A percentile compares a stretch with the other conserved stretches of the same genome.
phyloP scores from a whole-genome alignment of 495 filamentous ascomycete genomes.

The Penicillium fimorum region DNA sequence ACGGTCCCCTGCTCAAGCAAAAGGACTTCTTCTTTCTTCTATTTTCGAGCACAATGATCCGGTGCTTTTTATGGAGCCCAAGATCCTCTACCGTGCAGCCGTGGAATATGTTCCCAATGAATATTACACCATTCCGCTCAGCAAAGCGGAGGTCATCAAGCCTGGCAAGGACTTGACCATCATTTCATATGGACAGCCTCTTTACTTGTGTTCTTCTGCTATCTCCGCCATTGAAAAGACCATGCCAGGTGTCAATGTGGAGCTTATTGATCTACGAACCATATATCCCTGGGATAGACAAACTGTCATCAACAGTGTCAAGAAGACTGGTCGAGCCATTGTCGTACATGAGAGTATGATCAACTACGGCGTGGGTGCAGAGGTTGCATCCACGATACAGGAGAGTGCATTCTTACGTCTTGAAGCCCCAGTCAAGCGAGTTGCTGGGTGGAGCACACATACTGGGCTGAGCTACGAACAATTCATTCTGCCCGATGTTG shows the following conservation, averaged over 20 bases:
- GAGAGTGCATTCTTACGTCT: conserved; percentile 82
- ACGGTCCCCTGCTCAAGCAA: conserved; percentile 85
- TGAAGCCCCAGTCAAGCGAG: conserved; percentile 87
- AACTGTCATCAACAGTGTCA: conserved; percentile 77
- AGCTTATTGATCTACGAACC: conserved; percentile 89
- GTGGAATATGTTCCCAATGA: conserved; percentile 90
- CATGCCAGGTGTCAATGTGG: conserved; percentile 67
- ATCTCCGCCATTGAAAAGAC: conserved; percentile 79
- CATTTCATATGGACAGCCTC: conserved; percentile 86
- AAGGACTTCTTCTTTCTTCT: conserved; percentile 77
- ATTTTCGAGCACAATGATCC: conserved; percentile 85
- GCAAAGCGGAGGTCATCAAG: conserved; percentile 85
- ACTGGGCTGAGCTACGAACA: conserved; percentile 78
- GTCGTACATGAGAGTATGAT: conserved; percentile 96
- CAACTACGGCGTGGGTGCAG: conserved; percentile 90
- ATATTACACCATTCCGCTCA: conserved; percentile 80
- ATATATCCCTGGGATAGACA: conserved; percentile 95
- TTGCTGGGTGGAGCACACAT: conserved; percentile 91
- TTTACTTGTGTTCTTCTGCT: conserved; percentile 83
- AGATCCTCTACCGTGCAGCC: conserved; percentile 89
- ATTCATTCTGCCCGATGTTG: conserved; percentile 87
- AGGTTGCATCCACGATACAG: conserved; percentile 90
- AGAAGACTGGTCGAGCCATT: conserved; percentile 85
- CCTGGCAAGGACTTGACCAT: conserved; percentile 81
- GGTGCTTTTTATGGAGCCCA: conserved; percentile 95